A percentile compares a stretch with the other conserved stretches of the same genome.
Conservation (phyloP, 768 basidiomycete species). For the Pleurotus pulmonarius region DNA sequence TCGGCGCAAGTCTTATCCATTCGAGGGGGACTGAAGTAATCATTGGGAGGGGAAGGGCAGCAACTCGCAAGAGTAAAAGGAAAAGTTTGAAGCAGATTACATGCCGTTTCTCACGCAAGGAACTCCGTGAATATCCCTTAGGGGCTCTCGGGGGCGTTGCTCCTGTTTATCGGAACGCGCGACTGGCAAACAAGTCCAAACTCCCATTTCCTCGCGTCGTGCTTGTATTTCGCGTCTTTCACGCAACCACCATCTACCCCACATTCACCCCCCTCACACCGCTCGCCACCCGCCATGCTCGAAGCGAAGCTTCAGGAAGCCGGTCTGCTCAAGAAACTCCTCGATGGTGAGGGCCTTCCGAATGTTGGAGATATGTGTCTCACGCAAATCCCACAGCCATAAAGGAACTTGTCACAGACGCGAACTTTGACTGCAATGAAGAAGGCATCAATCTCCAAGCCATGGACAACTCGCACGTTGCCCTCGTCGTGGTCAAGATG, state of each 20-base stretch:
- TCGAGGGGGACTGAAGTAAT: neutral
- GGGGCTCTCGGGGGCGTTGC: neutral
- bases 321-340: slow-evolving; percentile 83
- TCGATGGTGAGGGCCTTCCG: slow-evolving; percentile 66
- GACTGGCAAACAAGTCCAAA: neutral
- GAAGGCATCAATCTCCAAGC: slow-evolving; percentile 94
- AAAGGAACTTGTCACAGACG: slow-evolving; percentile 96
- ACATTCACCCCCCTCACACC: neutral
- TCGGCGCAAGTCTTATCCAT: slow-evolving; percentile 36
- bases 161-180: neutral
- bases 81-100: slow-evolving; percentile 6
- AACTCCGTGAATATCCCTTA: neutral
- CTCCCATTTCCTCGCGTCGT: neutral
- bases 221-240: neutral
- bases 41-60: neutral
- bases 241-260: neutral
- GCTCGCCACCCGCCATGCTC: slow-evolving; percentile 47
- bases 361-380: neutral
- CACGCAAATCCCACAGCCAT: slow-evolving; percentile 54
- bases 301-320: slow-evolving; percentile 92
- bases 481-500: slow-evolving; percentile 87
- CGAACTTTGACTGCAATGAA: slow-evolving; percentile 96
- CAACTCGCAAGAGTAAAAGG: neutral
- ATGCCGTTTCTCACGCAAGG: slow-evolving; percentile 6
- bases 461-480: slow-evolving; percentile 99